Evolutionary conservation across 129 eudicot species (phyloP), one percentile per base, ranked within the genome.

Genomic region (Pseudognaphalium luteoalbum): DNA sequence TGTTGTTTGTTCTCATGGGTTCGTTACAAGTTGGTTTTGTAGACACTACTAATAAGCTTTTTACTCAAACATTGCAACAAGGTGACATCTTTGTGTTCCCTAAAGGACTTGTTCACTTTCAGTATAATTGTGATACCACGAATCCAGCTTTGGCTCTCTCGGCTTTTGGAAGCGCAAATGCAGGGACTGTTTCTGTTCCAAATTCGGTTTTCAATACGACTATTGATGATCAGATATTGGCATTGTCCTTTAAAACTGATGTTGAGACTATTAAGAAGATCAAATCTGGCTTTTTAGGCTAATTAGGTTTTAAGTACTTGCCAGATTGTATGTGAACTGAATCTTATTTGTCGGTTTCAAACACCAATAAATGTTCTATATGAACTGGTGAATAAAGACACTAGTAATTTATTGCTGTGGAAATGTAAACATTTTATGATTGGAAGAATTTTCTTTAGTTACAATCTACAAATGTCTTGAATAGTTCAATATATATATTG

Each of bases 1-100:
- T 79, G 59, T 34, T 79, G 41, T 79, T 79, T 54, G 68, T 79
- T 29, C 77, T 79, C 58, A 74, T 72, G 67, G 83, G 83, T 4
- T 63, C 74, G 0, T 78, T 78, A 22, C 4, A 79, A 50, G 78
- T 79, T 25, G 78, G 78, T 54, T 79, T 72, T 79, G 68, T 79
- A 10, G 78, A 79, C 47, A 72, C 73, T 7, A 79, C 74, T 1
- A 72, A 79, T 33, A 72, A 72, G 68, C 5, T 79, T 57, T 79
- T 79, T 33, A 65, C 80, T 50, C 72, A 75, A 32, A 75, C 64
- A 20, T 10, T 75, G 54, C 80, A 75, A 65, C 51, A 75, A 65
- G 80, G 80, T 39, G 80, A 65, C 25, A 75, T 65, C 34, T 75
- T 51, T 65, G 72, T 63, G 76, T 73, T 79, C 68, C 80, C 74